These are phyloP conservation scores for Vitis labrusca DNA, from an alignment of 164 flowering plant genomes.

Conservation along the genomic window DNA sequence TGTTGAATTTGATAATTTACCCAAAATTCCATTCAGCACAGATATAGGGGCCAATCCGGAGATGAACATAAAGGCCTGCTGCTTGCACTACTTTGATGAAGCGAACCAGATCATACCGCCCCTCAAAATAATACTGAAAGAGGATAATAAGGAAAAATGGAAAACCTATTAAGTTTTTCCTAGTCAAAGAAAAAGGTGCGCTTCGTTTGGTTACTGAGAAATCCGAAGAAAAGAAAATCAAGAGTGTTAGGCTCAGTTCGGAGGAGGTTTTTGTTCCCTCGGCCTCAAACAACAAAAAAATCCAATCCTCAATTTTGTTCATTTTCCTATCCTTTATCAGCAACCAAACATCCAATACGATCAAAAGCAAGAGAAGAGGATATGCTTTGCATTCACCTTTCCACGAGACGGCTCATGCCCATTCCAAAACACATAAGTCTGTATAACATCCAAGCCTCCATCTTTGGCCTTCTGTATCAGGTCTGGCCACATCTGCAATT, in stretches of 20 bases:
- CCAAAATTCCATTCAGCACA: slow-evolving; percentile 95
- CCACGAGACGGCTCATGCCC: slow-evolving; percentile 86
- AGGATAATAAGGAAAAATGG: background rate
- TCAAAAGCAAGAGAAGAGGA: background rate
- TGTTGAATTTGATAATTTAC: slow-evolving; percentile 23
- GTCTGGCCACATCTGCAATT: slow-evolving; percentile 83
- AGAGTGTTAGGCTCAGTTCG: too few relatives aligned
- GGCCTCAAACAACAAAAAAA: too few relatives aligned
- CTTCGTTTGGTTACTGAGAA: too few relatives aligned
- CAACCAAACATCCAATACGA: too few relatives aligned
- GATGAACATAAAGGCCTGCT: slow-evolving; percentile 82
- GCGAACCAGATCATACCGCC: slow-evolving; percentile 66
- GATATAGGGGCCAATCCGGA: slow-evolving; percentile 79
- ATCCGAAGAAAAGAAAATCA: too few relatives aligned
- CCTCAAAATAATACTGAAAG: slow-evolving; percentile 71
- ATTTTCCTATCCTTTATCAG: too few relatives aligned
- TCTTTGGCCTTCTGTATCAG: slow-evolving; percentile 79
- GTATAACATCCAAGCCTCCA: slow-evolving; percentile 82
- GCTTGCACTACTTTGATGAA: slow-evolving; percentile 74
- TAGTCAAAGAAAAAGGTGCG: background rate
- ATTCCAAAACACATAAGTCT: slow-evolving; percentile 87
- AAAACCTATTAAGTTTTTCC: background rate
- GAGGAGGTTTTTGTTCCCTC: too few relatives aligned
- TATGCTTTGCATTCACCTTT: slow-evolving; percentile 32
- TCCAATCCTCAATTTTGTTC: too few relatives aligned